phyloP scores from a whole-genome alignment of 2,329 filamentous ascomycete genomes.

The Cladophialophora bantiana region DNA sequence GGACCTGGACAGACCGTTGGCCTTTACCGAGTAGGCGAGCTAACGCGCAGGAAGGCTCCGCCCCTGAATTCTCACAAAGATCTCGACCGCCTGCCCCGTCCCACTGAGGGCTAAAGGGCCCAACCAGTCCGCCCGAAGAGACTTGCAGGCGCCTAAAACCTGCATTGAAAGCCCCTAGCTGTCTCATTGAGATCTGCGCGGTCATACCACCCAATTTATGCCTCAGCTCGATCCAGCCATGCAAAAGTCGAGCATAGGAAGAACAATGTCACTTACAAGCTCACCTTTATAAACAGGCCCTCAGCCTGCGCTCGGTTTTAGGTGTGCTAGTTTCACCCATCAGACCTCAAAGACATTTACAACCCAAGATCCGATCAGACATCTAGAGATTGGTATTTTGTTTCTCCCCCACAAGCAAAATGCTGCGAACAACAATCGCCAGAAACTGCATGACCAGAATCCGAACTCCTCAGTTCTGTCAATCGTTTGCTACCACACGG shows the following conservation, averaged over 20 bases:
- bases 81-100: not conserved
- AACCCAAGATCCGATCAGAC: not conserved
- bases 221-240: constrained; percentile 1
- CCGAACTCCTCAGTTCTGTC: constrained; percentile 36
- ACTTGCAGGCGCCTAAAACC: not conserved
- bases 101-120: not conserved
- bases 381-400: constrained; percentile 5
- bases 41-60: constrained; percentile 1
- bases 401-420: constrained; percentile 18
- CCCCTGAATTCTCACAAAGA: not conserved
- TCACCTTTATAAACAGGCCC: constrained; percentile 3
- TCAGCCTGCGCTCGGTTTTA: not conserved
- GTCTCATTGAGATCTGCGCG: constrained; percentile 15
- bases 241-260: not conserved
- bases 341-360: constrained; percentile 4
- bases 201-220: constrained; percentile 13
- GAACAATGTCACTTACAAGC: constrained; percentile 7
- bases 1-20: too few relatives aligned
- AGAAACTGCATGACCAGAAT: constrained; percentile 33
- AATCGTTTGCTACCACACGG: constrained; percentile 31
- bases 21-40: not conserved
- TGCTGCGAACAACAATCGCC: constrained; percentile 36
- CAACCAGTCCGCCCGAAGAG: not conserved
- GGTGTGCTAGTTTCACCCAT: not conserved
- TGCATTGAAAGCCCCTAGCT: constrained; percentile 7